These are phyloP conservation scores for Gaeumannomyces sp. DNA, from an alignment of 2,329 filamentous ascomycete genomes.

Conservation along the genomic window DNA sequence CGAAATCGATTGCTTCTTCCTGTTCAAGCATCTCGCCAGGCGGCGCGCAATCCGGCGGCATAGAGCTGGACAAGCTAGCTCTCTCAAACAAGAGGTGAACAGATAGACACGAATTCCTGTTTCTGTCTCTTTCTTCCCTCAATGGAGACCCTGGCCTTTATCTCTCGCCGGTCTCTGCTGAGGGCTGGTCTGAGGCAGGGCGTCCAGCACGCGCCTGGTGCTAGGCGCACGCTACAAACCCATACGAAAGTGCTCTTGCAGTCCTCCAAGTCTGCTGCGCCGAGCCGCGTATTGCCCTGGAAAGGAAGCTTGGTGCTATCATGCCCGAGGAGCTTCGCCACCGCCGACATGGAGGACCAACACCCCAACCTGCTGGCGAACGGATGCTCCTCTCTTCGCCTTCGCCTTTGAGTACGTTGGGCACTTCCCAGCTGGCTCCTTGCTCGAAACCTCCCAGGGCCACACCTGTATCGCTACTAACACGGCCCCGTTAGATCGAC, in stretches of 20 bases:
- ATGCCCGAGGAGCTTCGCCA: background rate
- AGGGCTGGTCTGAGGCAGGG: background rate
- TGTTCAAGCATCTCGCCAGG: background rate
- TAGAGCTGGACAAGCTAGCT: background rate
- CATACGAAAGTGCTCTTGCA: background rate
- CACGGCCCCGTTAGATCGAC: constrained; percentile 54
- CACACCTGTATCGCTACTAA: background rate
- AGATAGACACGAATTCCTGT: background rate
- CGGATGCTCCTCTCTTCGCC: constrained; percentile 23
- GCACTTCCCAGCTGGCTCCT: background rate
- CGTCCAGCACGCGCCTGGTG: background rate
- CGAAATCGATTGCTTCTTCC: background rate
- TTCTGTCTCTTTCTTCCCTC: background rate
- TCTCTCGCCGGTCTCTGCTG: background rate
- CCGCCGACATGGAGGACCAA: background rate
- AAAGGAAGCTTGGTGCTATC: background rate
- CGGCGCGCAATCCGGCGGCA: too few relatives aligned
- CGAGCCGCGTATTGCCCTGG: too few relatives aligned
- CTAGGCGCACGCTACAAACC: background rate
- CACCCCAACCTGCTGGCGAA: background rate
- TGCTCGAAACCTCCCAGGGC: background rate
- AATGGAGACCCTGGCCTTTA: background rate
- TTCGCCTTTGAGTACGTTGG: constrained; percentile 36
- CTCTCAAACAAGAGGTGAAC: background rate
- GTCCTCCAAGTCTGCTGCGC: background rate